These are phyloP conservation scores for Xylariales sp. DNA, from an alignment of 2,329 filamentous ascomycete genomes.

Conservation along the genomic window DNA sequence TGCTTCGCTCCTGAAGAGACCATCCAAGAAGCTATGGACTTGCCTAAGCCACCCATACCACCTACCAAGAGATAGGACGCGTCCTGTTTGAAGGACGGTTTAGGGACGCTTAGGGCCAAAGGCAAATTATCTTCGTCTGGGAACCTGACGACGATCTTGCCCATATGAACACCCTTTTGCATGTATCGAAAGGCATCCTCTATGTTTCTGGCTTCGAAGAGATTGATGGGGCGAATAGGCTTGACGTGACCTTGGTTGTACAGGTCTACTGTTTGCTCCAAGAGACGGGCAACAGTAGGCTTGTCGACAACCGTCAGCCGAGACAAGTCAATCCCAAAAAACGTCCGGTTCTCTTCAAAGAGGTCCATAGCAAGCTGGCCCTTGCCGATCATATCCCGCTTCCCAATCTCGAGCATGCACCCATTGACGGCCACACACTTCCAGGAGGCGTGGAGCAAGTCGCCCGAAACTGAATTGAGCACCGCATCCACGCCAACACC, in stretches of 20 bases:
- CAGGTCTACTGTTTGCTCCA: constrained; percentile 12
- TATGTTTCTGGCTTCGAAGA: constrained; percentile 21
- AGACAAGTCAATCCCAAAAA: constrained; percentile 29
- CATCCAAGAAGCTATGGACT: neutral
- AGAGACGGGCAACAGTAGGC: constrained; percentile 7
- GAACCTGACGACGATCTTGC: constrained; percentile 33
- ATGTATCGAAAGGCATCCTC: constrained; percentile 32
- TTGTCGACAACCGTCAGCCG: constrained; percentile 8
- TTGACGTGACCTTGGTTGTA: constrained; percentile 13
- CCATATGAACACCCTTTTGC: constrained; percentile 35
- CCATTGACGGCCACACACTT: constrained; percentile 39
- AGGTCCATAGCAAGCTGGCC: constrained; percentile 38
- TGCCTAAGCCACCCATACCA: neutral
- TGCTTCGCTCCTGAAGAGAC: neutral
- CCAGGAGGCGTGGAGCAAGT: constrained; percentile 37
- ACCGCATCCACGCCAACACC: constrained; percentile 18
- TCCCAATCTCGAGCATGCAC: constrained; percentile 42
- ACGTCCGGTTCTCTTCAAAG: constrained; percentile 34
- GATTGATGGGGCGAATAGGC: constrained; percentile 17
- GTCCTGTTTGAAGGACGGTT: neutral
- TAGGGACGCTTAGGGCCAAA: neutral
- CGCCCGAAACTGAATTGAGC: constrained; percentile 35
- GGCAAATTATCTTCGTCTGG: constrained; percentile 9
- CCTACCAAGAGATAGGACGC: neutral
- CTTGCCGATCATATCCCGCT: constrained; percentile 34